A percentile compares a stretch with the other conserved stretches of the same genome.
These are phyloP conservation scores for Carex parvula DNA, from an alignment of 176 grass and related monocot species.

Conservation along the genomic window DNA sequence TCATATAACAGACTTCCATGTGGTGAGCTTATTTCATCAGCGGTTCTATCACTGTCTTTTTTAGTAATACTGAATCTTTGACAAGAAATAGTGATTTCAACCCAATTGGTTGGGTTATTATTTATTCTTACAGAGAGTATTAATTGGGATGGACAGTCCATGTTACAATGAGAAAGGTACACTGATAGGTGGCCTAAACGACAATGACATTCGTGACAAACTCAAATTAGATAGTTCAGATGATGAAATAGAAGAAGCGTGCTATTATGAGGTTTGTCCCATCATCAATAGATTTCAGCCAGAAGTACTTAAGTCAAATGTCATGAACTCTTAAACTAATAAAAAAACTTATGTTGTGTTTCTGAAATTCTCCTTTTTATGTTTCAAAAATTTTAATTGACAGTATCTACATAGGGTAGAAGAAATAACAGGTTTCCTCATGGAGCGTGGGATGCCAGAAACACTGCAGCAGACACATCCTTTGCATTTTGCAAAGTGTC, in stretches of 20 bases:
- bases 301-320: neutral
- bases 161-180: conserved; percentile 50
- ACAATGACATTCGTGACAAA: conserved; percentile 45
- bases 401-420: conserved; percentile 75
- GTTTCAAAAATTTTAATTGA: conserved; percentile 33
- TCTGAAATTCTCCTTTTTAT: neutral
- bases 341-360: neutral
- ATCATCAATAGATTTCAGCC: neutral
- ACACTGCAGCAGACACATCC: conserved; percentile 76
- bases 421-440: conserved; percentile 90
- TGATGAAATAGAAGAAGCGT: conserved; percentile 42
- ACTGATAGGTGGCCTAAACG: conserved; percentile 38
- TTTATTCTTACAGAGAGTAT: conserved; percentile 71
- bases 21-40: conserved; percentile 44
- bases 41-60: neutral
- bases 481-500: conserved; percentile 85
- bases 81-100: conserved; percentile 3
- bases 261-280: conserved; percentile 55
- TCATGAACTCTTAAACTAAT: neutral
- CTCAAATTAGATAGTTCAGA: conserved; percentile 3
- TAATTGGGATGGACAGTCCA: conserved; percentile 58
- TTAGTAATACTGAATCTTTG: conserved; percentile 23
- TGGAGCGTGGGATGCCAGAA: conserved; percentile 91
- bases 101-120: conserved; percentile 24
- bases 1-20: conserved; percentile 52